phyloP scores from a whole-genome alignment of 495 filamentous ascomycete genomes.

The Trichocladium antarcticum region DNA sequence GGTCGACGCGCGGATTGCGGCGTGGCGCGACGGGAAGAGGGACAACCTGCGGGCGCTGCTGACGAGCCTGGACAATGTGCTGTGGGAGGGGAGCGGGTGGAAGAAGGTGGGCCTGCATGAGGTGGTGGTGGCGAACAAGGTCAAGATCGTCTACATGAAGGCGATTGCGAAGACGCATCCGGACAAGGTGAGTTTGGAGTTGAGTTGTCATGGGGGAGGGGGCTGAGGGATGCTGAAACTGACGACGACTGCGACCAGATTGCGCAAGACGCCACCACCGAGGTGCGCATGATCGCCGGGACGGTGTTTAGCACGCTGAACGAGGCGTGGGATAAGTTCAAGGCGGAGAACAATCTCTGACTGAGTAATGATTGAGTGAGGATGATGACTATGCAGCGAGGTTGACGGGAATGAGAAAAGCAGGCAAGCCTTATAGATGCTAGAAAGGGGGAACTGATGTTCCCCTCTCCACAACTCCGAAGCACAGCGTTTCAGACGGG shows the following conservation, averaged over 20 bases:
- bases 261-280: slow-evolving; percentile 76
- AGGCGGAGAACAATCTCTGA: slow-evolving; percentile 70
- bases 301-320: slow-evolving; percentile 88
- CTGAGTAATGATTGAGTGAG: background rate
- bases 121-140: slow-evolving; percentile 76
- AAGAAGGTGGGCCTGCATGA: slow-evolving; percentile 93
- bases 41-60: slow-evolving; percentile 85
- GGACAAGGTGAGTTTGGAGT: slow-evolving; percentile 66
- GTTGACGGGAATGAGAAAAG: background rate
- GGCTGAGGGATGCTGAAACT: background rate
- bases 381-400: background rate
- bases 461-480: too few relatives aligned
- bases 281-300: slow-evolving; percentile 84
- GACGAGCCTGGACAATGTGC: slow-evolving; percentile 74
- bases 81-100: slow-evolving; percentile 90
- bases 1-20: slow-evolving; percentile 63
- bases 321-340: slow-evolving; percentile 98
- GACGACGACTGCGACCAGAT: slow-evolving; percentile 44
- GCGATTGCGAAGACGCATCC: slow-evolving; percentile 97
- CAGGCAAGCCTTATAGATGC: background rate
- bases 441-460: background rate
- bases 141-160: slow-evolving; percentile 98
- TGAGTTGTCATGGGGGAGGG: background rate
- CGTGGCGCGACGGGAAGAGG: slow-evolving; percentile 80
- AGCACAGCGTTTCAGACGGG: too few relatives aligned